These are phyloP conservation scores for Thalassiosira exigua DNA, from an alignment of 352 stramenopile species.

Conservation along the genomic window DNA sequence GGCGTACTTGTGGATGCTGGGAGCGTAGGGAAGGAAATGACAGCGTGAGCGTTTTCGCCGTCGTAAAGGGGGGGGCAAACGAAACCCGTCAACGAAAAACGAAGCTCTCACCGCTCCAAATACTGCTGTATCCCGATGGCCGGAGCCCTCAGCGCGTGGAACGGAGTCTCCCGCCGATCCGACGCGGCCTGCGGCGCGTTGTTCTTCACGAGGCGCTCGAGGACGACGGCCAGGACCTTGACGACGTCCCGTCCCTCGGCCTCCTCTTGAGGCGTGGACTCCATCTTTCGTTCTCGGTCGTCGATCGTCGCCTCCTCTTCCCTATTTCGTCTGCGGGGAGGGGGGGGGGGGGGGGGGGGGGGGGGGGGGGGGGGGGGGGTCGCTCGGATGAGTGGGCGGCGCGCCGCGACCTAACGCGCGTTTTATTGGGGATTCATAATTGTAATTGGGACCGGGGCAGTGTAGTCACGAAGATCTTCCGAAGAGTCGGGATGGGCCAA, in stretches of 20 bases:
- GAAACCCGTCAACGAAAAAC: constrained; percentile 1
- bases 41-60: constrained; percentile 2
- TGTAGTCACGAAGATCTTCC: no score
- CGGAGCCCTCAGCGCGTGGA: constrained; percentile 79
- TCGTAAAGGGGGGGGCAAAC: constrained; percentile 5
- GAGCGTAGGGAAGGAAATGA: neutral
- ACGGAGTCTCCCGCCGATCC: constrained; percentile 79
- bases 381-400: no score
- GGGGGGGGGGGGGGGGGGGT: no score
- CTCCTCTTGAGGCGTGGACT: constrained; percentile 68
- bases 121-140: constrained; percentile 80
- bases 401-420: no score
- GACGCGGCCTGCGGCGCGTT: constrained; percentile 62
- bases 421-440: no score
- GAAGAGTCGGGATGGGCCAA: no score
- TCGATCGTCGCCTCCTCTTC: no score
- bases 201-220: constrained; percentile 75
- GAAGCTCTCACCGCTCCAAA: constrained; percentile 74
- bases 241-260: constrained; percentile 75
- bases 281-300: constrained; percentile 60
- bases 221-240: constrained; percentile 76
- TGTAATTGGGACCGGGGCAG: no score
- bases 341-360: no score
- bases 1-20: constrained; percentile 96
- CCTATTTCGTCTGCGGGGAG: no score